Percentiles rank a stretch among this genome's conserved stretches.
Evolutionary conservation across 257 asterid species (phyloP).

Genomic region (Oldenlandia corymbosa): DNA sequence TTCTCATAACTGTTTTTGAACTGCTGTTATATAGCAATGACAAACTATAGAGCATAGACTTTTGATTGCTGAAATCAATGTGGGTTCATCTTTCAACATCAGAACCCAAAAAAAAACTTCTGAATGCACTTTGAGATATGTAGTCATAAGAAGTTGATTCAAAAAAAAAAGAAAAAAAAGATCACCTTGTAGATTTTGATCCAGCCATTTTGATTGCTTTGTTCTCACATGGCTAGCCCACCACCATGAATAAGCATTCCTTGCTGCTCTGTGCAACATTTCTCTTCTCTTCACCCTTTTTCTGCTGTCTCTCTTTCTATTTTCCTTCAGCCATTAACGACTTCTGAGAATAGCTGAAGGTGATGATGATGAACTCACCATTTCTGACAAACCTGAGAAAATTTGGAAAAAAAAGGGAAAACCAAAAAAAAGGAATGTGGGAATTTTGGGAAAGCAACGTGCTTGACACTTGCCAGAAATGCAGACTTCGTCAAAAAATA

Average conservation of each 20-base stretch:
- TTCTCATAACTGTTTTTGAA: no score
- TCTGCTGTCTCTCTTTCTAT: background rate
- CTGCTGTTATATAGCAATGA: background rate
- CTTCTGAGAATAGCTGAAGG: background rate
- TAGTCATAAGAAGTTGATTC: no score
- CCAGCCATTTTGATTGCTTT: constrained; percentile 53
- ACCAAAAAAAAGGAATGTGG: background rate
- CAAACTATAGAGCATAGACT: background rate
- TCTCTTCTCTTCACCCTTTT: constrained; percentile 10
- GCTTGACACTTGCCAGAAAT: constrained; percentile 22
- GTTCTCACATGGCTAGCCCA: constrained; percentile 55
- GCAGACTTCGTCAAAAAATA: constrained; percentile 25
- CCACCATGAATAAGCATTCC: constrained; percentile 61
- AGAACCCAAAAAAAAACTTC: no score
- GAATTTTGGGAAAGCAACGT: constrained; percentile 1
- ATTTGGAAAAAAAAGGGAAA: constrained; percentile 1
- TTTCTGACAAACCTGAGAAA: background rate
- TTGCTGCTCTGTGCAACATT: constrained; percentile 52
- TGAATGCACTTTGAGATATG: no score
- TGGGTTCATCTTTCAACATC: background rate
- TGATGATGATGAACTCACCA: constrained; percentile 9
- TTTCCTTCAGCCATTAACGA: constrained; percentile 1
- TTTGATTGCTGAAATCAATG: background rate
- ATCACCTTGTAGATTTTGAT: constrained; percentile 40
- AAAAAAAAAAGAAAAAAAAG: background rate